Percentiles rank a stretch among this genome's conserved stretches.
These are phyloP conservation scores for Cyberlindnera suaveolens DNA, from an alignment of 805 yeast genomes.

Conservation along the genomic window DNA sequence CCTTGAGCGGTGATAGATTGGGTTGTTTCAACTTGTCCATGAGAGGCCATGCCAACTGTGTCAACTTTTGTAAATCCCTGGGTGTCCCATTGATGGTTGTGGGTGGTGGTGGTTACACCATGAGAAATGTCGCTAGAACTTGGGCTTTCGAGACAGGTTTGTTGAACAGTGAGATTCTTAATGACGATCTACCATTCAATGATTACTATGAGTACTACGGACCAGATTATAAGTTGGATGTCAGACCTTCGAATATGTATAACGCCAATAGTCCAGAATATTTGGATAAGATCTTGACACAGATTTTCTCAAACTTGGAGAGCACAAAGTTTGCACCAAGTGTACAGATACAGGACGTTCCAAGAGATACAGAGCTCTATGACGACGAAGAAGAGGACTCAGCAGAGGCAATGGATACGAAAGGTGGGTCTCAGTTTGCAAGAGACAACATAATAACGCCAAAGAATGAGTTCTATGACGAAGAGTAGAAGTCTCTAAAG, in stretches of 20 bases:
- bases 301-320: slow-evolving; percentile 72
- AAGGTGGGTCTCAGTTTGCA: slow-evolving; percentile 86
- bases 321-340: slow-evolving; percentile 96
- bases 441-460: slow-evolving; percentile 69
- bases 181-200: slow-evolving; percentile 62
- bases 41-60: slow-evolving; percentile 95
- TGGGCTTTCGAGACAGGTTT: slow-evolving; percentile 95
- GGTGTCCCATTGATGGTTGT: slow-evolving; percentile 87
- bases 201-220: slow-evolving; percentile 97
- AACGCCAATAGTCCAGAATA: slow-evolving; percentile 94
- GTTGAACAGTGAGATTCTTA: slow-evolving; percentile 70
- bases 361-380: slow-evolving; percentile 78
- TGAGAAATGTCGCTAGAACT: slow-evolving; percentile 90
- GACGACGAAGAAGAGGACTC: slow-evolving; percentile 87
- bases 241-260: slow-evolving; percentile 92
- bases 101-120: slow-evolving; percentile 99
- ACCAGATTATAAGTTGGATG: slow-evolving; percentile 93
- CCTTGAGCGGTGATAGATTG: slow-evolving; percentile 88
- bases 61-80: slow-evolving; percentile 77
- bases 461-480: slow-evolving; percentile 62
- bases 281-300: slow-evolving; percentile 73
- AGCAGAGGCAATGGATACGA: slow-evolving; percentile 71
- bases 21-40: slow-evolving; percentile 95
- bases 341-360: slow-evolving; percentile 87
- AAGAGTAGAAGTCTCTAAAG: neutral